Evolutionary conservation across 148 eudicot genomes (phyloP).

Genomic region (Spergularia bocconei): DNA sequence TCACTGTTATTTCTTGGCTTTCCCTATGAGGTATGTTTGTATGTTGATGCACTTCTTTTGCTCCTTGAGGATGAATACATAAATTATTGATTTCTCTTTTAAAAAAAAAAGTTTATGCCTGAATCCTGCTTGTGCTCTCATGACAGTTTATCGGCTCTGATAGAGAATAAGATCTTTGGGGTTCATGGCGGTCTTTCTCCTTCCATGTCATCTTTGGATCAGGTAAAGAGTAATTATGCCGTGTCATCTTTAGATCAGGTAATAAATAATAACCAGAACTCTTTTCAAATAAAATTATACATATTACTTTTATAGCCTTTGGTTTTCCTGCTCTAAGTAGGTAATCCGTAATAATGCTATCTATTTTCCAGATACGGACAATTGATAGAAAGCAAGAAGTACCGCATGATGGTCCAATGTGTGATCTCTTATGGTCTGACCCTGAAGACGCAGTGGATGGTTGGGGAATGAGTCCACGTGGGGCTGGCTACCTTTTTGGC

Average conservation of each 20-base stretch:
- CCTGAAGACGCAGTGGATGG: constrained; percentile 86
- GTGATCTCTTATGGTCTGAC: constrained; percentile 97
- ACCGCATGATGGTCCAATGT: constrained; percentile 96
- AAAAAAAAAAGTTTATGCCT: neutral
- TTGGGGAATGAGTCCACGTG: constrained; percentile 97
- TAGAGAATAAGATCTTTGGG: constrained; percentile 84
- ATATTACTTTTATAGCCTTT: neutral
- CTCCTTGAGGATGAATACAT: too few relatives aligned
- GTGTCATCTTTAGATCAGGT: neutral
- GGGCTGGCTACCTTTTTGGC: constrained; percentile 90
- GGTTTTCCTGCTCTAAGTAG: neutral
- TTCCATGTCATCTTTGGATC: constrained; percentile 67
- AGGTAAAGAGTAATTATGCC: constrained; percentile 43
- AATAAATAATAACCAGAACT: neutral
- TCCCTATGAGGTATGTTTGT: too few relatives aligned
- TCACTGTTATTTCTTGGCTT: too few relatives aligned
- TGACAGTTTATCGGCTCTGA: constrained; percentile 85
- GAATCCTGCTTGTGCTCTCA: neutral
- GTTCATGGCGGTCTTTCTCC: constrained; percentile 99
- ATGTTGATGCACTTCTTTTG: too few relatives aligned
- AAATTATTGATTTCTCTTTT: too few relatives aligned
- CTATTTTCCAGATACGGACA: constrained; percentile 62
- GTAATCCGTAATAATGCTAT: neutral
- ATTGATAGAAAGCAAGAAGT: constrained; percentile 96
- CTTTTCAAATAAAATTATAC: too few relatives aligned